A percentile compares a stretch with the other conserved stretches of the same genome.
Evolutionary conservation across 345 rosid species (phyloP).

Genomic region (Gossypium ekmanianum): DNA sequence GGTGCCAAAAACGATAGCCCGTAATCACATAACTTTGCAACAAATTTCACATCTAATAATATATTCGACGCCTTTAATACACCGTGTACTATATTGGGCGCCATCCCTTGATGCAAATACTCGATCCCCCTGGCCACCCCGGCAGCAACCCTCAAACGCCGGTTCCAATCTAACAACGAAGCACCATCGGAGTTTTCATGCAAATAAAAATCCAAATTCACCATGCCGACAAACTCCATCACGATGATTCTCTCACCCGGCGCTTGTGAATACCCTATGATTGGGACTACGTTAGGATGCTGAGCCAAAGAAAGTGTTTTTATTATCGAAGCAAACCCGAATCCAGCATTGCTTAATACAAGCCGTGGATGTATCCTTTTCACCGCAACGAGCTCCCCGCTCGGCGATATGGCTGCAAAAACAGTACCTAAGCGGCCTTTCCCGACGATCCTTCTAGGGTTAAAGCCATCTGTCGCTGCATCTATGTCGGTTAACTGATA

Average conservation of each 20-base stretch:
- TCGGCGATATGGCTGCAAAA: conserved; percentile 46
- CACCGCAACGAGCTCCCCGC: conserved; percentile 48
- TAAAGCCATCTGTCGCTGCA: conserved; percentile 69
- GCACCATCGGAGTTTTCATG: conserved; percentile 46
- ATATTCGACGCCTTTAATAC: conserved; percentile 61
- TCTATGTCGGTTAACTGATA: conserved; percentile 60
- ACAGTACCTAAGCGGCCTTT: conserved; percentile 65
- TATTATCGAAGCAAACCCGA: conserved; percentile 54
- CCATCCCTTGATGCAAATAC: conserved; percentile 52
- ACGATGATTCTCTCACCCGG: conserved; percentile 79
- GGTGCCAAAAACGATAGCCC: conserved; percentile 62
- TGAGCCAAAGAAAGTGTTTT: conserved; percentile 59
- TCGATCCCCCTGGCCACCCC: conserved; percentile 71
- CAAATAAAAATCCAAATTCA: conserved; percentile 48
- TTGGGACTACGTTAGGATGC: conserved; percentile 61
- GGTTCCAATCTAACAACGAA: conserved; percentile 55
- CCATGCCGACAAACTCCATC: conserved; percentile 45
- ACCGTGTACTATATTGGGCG: conserved; percentile 65
- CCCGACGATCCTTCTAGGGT: conserved; percentile 51
- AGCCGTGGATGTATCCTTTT: conserved; percentile 73
- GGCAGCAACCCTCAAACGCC: conserved; percentile 56
- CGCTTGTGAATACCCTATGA: conserved; percentile 73
- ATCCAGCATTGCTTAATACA: conserved; percentile 64
- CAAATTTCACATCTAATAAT: conserved; percentile 42
- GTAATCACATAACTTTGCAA: conserved; percentile 58